Conservation (phyloP, 129 eudicot genomes). For the Pittosporum tobira region DNA sequence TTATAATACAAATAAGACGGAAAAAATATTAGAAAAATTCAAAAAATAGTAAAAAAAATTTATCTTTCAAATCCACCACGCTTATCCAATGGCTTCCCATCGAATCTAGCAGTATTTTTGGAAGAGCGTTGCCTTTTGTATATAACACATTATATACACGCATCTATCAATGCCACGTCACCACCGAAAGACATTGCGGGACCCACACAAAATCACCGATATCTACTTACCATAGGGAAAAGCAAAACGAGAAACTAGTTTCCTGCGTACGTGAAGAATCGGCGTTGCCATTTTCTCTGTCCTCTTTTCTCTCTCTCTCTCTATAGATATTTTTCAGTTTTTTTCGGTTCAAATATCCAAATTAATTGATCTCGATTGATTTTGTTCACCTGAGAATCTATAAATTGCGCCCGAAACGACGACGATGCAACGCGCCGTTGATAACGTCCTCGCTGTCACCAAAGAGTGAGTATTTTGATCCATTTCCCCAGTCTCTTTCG, state of each 20-base stretch:
- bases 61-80: too few species aligned
- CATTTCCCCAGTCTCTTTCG: background rate
- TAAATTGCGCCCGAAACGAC: background rate
- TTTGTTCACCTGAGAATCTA: background rate
- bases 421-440: constrained; percentile 13
- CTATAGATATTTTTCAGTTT: background rate
- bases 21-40: too few species aligned
- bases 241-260: too few species aligned
- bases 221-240: background rate
- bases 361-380: background rate
- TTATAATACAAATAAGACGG: too few species aligned
- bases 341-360: background rate
- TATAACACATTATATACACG: too few species aligned
- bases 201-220: too few species aligned
- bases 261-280: background rate
- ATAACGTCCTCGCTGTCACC: constrained; percentile 14
- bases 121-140: too few species aligned
- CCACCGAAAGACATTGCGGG: too few species aligned
- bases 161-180: too few species aligned
- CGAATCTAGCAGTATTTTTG: too few species aligned
- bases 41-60: too few species aligned
- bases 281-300: background rate
- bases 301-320: background rate
- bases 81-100: too few species aligned
- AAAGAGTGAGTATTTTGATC: constrained; percentile 16